Evolutionary conservation across 805 yeast genomes (phyloP), one percentile per base, ranked within the genome.

Genomic region (Candida endomychidarum): DNA sequence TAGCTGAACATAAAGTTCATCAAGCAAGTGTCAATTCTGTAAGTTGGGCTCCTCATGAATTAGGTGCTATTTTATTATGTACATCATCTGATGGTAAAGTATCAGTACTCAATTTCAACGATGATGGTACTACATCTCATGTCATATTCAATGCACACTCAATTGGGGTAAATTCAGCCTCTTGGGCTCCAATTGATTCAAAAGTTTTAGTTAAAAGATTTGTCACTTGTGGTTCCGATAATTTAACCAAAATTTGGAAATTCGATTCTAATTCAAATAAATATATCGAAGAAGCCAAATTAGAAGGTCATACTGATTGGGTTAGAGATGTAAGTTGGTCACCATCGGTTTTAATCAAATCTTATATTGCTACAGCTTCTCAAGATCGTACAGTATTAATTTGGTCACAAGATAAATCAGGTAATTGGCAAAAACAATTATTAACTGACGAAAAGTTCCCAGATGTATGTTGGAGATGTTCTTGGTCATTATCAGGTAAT

Each of bases 241-340:
- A 91, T 56, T 73, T 88, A 52, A 95, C 90, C 42, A 90, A 88
- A 61, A 80, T 93, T 54, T 93, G 99, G 99, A 77, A 73, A 53
- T 81, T 67, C 52, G 83, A 83, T 46, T 65, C 77, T 8, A 63
- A 74, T 5, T 52, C 55, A 34, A 76, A 74, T 50, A 75, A 75
- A 19, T 88, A 86, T 59, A 74, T 74, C 18, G 75, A 82, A 53
- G 96, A 91, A 61, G 82, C 81, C 30, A 76, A 79, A 19, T 75
- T 93, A 40, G 82, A 81, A 48, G 99, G 97, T 28, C 99, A 93
- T 63, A 74, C 86, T 12, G 99, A 93, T 63, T 93, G 99, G 99
- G 97, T 93, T 23, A 82, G 99, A 64, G 99, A 93, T 60, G 97
- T 91, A 45, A 88, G 95, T 3, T 93, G 99, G 99, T 88, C 96